These are phyloP conservation scores for Talaromyces sp. DNA, from an alignment of 2,329 filamentous ascomycete species.

Conservation along the genomic window DNA sequence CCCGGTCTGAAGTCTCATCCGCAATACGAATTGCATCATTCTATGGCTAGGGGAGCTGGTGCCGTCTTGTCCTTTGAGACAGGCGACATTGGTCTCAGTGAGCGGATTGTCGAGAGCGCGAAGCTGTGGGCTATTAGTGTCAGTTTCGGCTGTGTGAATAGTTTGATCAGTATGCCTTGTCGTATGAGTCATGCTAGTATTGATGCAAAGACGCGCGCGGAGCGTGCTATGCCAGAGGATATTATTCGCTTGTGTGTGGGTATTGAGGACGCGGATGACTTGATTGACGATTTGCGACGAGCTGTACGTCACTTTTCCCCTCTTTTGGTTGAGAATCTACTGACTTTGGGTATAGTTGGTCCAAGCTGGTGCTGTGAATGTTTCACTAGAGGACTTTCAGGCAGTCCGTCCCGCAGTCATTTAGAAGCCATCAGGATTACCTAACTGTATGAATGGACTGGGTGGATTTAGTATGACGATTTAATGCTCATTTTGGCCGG, in stretches of 20 bases:
- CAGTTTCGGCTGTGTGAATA: conserved; percentile 97
- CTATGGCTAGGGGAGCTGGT: conserved; percentile 88
- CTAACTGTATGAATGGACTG: conserved; percentile 8
- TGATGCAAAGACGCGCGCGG: conserved; percentile 84
- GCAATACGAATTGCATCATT: conserved; percentile 94
- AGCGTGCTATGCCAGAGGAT: conserved; percentile 92
- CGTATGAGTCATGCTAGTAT: conserved; percentile 99
- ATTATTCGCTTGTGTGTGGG: conserved; percentile 93
- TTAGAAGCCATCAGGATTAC: neutral
- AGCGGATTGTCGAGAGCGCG: conserved; percentile 91
- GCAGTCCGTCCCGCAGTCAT: conserved; percentile 44
- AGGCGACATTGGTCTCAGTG: conserved; percentile 75
- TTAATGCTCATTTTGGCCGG: neutral
- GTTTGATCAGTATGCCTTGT: conserved; percentile 97
- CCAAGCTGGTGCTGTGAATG: conserved; percentile 86
- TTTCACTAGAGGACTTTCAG: conserved; percentile 78
- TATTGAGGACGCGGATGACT: conserved; percentile 86
- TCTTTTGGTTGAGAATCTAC: neutral
- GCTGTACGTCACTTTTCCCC: conserved; percentile 63
- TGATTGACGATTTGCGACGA: conserved; percentile 87
- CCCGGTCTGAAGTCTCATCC: conserved; percentile 92
- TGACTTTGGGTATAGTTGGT: conserved; percentile 60
- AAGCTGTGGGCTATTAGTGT: conserved; percentile 93
- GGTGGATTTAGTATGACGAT: conserved; percentile 1
- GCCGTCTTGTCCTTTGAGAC: conserved; percentile 97